Conservation (phyloP, 148 eudicot genomes). For the Beta vulgaris region DNA sequence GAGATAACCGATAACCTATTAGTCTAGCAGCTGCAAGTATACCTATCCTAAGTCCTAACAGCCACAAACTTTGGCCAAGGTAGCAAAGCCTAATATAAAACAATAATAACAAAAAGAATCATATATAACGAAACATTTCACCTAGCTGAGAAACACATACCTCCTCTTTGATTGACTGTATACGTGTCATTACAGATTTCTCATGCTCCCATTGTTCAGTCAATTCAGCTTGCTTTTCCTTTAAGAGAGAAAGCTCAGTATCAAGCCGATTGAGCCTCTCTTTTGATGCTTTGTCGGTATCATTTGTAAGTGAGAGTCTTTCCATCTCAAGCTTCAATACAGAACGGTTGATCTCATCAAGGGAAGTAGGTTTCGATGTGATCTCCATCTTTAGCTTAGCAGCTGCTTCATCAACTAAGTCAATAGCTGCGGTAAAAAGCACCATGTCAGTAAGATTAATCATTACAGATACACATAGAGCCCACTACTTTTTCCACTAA, state of each 20-base stretch:
- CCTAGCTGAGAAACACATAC: conserved; percentile 31
- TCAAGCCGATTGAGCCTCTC: conserved; percentile 89
- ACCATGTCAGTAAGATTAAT: conserved; percentile 8
- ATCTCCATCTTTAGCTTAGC: conserved; percentile 99
- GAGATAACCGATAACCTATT: no score
- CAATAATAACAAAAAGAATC: background rate
- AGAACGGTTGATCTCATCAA: conserved; percentile 91
- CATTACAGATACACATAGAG: background rate
- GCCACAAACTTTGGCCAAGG: background rate
- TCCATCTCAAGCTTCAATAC: conserved; percentile 97
- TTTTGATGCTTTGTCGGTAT: conserved; percentile 89
- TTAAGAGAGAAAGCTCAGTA: conserved; percentile 66
- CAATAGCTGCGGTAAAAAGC: conserved; percentile 68
- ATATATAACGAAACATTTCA: background rate
- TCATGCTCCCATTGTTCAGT: conserved; percentile 98
- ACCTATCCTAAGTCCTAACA: background rate
- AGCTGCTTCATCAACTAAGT: conserved; percentile 97
- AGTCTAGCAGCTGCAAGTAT: background rate
- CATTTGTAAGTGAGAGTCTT: conserved; percentile 82
- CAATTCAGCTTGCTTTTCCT: conserved; percentile 69
- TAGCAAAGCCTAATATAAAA: background rate
- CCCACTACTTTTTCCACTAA: background rate
- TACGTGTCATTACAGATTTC: conserved; percentile 79
- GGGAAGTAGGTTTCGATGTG: conserved; percentile 94
- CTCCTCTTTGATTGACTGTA: conserved; percentile 97